Base-by-base conservation (phyloP, 2,329 filamentous ascomycete genomes). In the Apiospora koreana region DNA sequence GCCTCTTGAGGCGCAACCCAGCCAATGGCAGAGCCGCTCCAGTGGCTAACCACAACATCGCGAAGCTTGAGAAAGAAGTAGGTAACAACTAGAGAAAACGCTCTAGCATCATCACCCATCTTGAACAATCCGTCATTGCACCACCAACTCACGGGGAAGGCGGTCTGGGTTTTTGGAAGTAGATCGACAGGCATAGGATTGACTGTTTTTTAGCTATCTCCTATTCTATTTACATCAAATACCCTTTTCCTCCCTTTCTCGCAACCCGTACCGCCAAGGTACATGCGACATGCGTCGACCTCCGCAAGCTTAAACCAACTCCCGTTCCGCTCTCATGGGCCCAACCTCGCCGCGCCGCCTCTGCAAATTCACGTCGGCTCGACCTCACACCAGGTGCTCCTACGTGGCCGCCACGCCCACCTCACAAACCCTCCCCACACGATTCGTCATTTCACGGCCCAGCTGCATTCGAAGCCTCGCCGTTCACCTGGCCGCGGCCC, bases 1-100 rank as follows among this genome's bases (percentile, higher is more conserved):
- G 54, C 31, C 54, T n/a, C 21, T 62, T 62, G 54, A 31, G 54
- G 67, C 69, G 69, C 42, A 71, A 48, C 68, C 62, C 70, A 76
- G 74, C 81, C 82, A 83, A 83, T 83, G 79, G 83, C 68, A 48
- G 69, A 69, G 48, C 73, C 73, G 67, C 71, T 70, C 74, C 73
- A 71, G 72, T 75, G 76, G 76, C 77, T 77, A 77, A 82, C 81
- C 81, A 83, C 79, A 83, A 83, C 81, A 83, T 81, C 77, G 80
- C 79, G 79, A 81, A 70, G 66, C 69, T 70, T 41, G 69, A 62
- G 54, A 62, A 38, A 38, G 54, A 62, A 62, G 31, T 10, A 62
- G 69, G 68, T 67, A 74, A 70, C 71, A 74, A 70, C 71, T 65
- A 68, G 70, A 70, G 41, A 62, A 73, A 69, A 71, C 67, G 67